Evolutionary conservation across 1,139 yeast species (phyloP).

Genomic region (Scheffersomyces segobiensis): DNA sequence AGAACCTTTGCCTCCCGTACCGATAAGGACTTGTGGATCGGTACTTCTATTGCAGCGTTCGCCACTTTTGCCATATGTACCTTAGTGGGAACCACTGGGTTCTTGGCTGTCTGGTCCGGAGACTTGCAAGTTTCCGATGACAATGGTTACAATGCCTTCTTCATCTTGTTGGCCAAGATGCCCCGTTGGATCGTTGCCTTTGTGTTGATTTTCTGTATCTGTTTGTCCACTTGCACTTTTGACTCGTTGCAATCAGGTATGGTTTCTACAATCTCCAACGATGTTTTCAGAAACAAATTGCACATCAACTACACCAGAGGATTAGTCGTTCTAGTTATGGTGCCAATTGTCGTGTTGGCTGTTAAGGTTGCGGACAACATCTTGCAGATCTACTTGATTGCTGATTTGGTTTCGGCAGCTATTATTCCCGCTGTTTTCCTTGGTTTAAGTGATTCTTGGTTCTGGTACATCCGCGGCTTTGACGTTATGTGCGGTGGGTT

Average conservation of each 20-base stretch:
- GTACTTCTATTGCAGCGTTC: constrained; percentile 72
- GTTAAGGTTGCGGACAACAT: constrained; percentile 77
- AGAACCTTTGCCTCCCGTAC: constrained; percentile 88
- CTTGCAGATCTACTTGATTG: constrained; percentile 83
- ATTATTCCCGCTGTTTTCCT: constrained; percentile 83
- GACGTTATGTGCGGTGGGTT: constrained; percentile 84
- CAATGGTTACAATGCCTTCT: constrained; percentile 67
- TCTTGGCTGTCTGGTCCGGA: constrained; percentile 90
- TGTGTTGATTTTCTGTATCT: constrained; percentile 70
- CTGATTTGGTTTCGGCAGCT: constrained; percentile 85
- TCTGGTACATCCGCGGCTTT: constrained; percentile 73
- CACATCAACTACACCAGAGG: constrained; percentile 65
- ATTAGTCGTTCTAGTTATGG: constrained; percentile 74
- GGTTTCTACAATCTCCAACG: constrained; percentile 87
- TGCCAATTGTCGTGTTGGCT: constrained; percentile 85
- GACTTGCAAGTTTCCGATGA: constrained; percentile 60
- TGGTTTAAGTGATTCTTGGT: constrained; percentile 63
- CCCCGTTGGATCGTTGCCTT: constrained; percentile 90
- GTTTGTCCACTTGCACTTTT: constrained; percentile 83
- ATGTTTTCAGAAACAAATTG: constrained; percentile 79
- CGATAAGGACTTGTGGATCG: constrained; percentile 72
- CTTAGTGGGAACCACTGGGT: constrained; percentile 79
- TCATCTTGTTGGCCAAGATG: constrained; percentile 65
- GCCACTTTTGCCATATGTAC: constrained; percentile 64
- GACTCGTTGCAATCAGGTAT: constrained; percentile 89